Conservation (phyloP, 768 basidiomycete genomes). For the Roridomyces roridus region DNA sequence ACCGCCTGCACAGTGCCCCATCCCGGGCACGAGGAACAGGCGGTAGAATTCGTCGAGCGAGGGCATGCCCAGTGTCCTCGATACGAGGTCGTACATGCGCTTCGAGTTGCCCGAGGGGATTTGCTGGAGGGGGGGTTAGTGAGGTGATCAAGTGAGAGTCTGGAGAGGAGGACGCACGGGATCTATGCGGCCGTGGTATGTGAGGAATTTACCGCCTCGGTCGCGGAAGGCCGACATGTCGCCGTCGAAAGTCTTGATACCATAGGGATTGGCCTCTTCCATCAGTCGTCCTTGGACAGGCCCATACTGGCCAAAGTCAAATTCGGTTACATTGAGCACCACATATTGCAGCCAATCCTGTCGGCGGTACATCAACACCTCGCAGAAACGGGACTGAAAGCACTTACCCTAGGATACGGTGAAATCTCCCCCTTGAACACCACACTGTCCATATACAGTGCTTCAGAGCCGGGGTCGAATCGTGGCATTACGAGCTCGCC, state of each 20-base stretch:
- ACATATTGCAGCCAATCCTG: slow-evolving; percentile 18
- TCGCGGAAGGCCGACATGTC: slow-evolving; percentile 25
- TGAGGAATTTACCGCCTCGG: slow-evolving; percentile 32
- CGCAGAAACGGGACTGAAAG: neutral
- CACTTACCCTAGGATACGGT: neutral
- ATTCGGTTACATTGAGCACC: slow-evolving; percentile 16
- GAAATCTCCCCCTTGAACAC: slow-evolving; percentile 10
- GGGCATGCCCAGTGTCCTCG: slow-evolving; percentile 20
- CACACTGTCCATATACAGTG: neutral
- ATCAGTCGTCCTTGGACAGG: neutral
- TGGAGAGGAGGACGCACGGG: neutral
- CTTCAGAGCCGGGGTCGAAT: slow-evolving; percentile 20
- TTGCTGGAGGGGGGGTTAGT: slow-evolving; percentile 8
- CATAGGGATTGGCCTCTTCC: slow-evolving; percentile 9
- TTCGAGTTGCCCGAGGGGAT: slow-evolving; percentile 30
- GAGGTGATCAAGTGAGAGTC: neutral
- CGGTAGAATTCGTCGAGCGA: slow-evolving; percentile 30
- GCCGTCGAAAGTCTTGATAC: slow-evolving; percentile 21
- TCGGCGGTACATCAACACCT: neutral
- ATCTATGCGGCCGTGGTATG: slow-evolving; percentile 28
- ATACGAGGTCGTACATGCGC: slow-evolving; percentile 25
- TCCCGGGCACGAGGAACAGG: slow-evolving; percentile 32
- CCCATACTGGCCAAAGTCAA: slow-evolving; percentile 7
- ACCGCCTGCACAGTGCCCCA: slow-evolving; percentile 30
- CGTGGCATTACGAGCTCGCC: slow-evolving; percentile 24